These are phyloP conservation scores for Chaetomium sp. DNA, from an alignment of 2,329 filamentous ascomycete species.

Conservation along the genomic window DNA sequence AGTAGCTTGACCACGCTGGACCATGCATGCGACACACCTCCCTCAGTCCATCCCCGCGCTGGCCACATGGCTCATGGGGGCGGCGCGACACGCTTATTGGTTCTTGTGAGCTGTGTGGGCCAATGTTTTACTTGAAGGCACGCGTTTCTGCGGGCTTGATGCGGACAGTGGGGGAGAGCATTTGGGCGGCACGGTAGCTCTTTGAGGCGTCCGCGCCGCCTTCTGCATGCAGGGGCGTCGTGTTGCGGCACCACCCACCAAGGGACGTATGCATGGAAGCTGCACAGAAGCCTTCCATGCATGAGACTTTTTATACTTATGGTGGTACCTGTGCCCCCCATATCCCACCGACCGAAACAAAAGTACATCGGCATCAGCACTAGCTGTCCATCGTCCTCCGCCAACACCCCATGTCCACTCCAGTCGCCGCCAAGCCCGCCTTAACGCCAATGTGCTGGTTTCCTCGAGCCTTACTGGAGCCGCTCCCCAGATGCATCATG, in stretches of 20 bases:
- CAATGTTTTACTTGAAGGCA: conserved; percentile 12
- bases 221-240: conserved; percentile 21
- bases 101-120: not conserved
- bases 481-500: conserved; percentile 10
- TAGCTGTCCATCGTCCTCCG: not conserved
- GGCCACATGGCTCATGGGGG: conserved; percentile 10
- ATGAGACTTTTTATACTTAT: conserved; percentile 32
- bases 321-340: conserved; percentile 17
- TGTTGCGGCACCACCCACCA: not conserved
- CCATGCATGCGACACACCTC: conserved; percentile 9
- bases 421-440: conserved; percentile 3
- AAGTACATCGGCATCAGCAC: conserved; percentile 22
- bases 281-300: conserved; percentile 23
- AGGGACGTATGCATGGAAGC: conserved; percentile 20
- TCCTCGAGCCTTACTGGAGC: not conserved
- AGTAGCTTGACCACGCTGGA: conserved; percentile 1
- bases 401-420: conserved; percentile 4
- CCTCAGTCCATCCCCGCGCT: not conserved
- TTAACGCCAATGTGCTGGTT: not conserved
- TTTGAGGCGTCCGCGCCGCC: conserved; percentile 4
- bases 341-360: not conserved
- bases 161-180: not conserved
- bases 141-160: conserved; percentile 13
- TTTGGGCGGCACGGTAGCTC: conserved; percentile 14
- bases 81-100: conserved; percentile 10